Conservation (phyloP, 1,139 yeast genomes). For the Zygosaccharomyces sapae region DNA sequence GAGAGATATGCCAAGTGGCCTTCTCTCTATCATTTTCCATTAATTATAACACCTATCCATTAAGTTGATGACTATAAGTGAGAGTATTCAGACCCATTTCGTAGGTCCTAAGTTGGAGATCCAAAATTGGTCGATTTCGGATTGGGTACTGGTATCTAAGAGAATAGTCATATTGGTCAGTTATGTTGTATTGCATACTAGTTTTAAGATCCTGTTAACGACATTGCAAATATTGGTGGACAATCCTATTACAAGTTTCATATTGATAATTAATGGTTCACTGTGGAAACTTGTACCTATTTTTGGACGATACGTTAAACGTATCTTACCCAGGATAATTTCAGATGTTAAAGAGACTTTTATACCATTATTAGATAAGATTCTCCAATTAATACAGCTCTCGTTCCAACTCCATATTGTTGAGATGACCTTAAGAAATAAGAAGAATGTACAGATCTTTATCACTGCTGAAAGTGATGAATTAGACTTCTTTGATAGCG, state of each 20-base stretch:
- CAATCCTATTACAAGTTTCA: conserved; percentile 6
- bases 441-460: conserved; percentile 23
- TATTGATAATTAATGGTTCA: conserved; percentile 9
- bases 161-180: conserved; percentile 10
- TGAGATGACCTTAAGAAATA: conserved; percentile 22
- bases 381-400: conserved; percentile 15
- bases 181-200: conserved; percentile 12
- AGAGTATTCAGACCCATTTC: conserved; percentile 20
- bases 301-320: conserved; percentile 17
- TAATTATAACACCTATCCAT: background rate
- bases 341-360: conserved; percentile 6
- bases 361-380: conserved; percentile 16
- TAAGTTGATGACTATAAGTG: conserved; percentile 18
- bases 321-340: conserved; percentile 11
- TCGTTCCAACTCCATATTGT: conserved; percentile 21
- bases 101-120: conserved; percentile 18
- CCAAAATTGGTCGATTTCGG: conserved; percentile 11
- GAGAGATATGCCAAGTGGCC: background rate
- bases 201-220: conserved; percentile 3
- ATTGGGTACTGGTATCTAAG: conserved; percentile 14
- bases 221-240: conserved; percentile 5
- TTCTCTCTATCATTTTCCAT: background rate
- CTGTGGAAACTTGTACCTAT: conserved; percentile 24
- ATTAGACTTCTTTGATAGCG: conserved; percentile 15
- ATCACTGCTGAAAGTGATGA: conserved; percentile 27